A percentile compares a stretch with the other conserved stretches of the same genome.
Evolutionary conservation across 495 filamentous ascomycete species (phyloP).

Genomic region (Oidiodendron maius): DNA sequence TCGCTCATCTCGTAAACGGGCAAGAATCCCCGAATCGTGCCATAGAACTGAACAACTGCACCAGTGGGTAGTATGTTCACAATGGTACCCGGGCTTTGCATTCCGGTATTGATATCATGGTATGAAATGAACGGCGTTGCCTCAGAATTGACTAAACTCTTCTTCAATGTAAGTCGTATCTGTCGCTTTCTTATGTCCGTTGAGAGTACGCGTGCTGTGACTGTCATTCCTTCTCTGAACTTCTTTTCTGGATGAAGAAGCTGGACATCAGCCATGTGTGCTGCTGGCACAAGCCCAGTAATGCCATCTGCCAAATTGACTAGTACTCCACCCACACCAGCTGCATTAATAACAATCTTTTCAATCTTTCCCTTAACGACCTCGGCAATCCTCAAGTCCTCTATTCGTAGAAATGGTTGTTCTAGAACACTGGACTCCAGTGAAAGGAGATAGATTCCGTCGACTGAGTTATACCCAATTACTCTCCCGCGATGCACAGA

Average conservation of each 20-base stretch:
- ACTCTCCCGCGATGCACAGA: slow-evolving; percentile 75
- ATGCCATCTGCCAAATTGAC: slow-evolving; percentile 82
- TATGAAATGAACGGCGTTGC: slow-evolving; percentile 69
- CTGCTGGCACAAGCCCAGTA: slow-evolving; percentile 76
- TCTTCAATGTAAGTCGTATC: slow-evolving; percentile 87
- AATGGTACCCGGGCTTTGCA: slow-evolving; percentile 77
- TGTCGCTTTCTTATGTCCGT: slow-evolving; percentile 69
- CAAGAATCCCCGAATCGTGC: slow-evolving; percentile 72
- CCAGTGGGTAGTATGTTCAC: slow-evolving; percentile 70
- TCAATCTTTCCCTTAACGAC: slow-evolving; percentile 80
- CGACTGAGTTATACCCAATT: slow-evolving; percentile 78
- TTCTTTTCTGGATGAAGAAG: slow-evolving; percentile 93
- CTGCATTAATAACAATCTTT: slow-evolving; percentile 68
- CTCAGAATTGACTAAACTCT: slow-evolving; percentile 86
- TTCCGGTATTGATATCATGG: slow-evolving; percentile 57
- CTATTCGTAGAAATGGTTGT: slow-evolving; percentile 80
- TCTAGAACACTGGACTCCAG: slow-evolving; percentile 75
- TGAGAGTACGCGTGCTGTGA: slow-evolving; percentile 80
- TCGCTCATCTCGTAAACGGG: slow-evolving; percentile 97
- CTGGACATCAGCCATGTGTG: slow-evolving; percentile 80
- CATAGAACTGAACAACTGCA: slow-evolving; percentile 91
- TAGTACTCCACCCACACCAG: slow-evolving; percentile 71
- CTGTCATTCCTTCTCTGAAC: slow-evolving; percentile 78
- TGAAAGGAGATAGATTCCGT: slow-evolving; percentile 81
- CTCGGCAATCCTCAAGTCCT: slow-evolving; percentile 79